Evolutionary conservation across 2,329 filamentous ascomycete species (phyloP), one percentile per base, ranked within the genome.

Genomic region (Eutypella sp.): DNA sequence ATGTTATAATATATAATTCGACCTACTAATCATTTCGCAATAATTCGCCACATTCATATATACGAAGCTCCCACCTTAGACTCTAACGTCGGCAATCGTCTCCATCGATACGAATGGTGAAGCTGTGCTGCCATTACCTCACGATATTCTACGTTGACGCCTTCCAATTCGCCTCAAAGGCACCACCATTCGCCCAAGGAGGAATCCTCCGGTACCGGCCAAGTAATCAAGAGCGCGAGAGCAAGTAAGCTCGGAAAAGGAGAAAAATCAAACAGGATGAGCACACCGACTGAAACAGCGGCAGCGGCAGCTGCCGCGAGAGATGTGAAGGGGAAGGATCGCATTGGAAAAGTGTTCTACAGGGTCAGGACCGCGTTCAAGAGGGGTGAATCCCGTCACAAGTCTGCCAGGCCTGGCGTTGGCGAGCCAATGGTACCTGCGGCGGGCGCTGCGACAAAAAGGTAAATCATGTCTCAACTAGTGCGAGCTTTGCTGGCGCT

Each of bases 291-390:
- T 3, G 41, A 42, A 36, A 40, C 38, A 41, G 16, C 39, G 41
- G 44, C 47, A 20, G 47, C 47, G 41, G 52, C 40, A 41, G 11
- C 54, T 34, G 36, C 47, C 25, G 49, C 52, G 41, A 51, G 54
- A 36, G 56, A 58, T 4, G 56, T 71, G 42, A 63, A 59, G 51
- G 57, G 58, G 54, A 75, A 70, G 64, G 75, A 67, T 59, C 69
- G 70, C 11, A 53, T 79, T 23, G 70, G 68, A 45, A 76, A 67
- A 55, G 63, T 78, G 18, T 50, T 79, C 25, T 70, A 69, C 29
- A 67, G 72, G 29, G 67, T 76, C 57, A 79, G 71, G 67, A 73
- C 73, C 3, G 73, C 74, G 25, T 66, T 78, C 46, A 76, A 66
- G 61, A 71, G 66, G 52, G 62, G 68, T 48, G 71, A 73, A 15